Evolutionary conservation across 202 grass and related monocot species (phyloP).

Genomic region (Eragrostis tef): DNA sequence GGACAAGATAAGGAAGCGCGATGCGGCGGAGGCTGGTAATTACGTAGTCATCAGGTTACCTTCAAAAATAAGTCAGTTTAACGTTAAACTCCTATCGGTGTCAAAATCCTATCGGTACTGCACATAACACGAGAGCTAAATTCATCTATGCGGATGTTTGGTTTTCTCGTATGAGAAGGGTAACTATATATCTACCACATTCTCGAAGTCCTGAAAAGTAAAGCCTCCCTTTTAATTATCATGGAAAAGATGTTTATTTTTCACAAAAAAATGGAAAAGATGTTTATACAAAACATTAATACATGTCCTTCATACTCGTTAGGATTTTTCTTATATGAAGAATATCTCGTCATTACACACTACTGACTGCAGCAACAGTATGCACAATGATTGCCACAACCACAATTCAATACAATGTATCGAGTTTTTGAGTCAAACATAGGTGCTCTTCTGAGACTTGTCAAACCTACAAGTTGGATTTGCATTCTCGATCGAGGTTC

Average conservation of each 20-base stretch:
- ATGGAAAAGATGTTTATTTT: not conserved
- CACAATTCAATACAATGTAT: not conserved
- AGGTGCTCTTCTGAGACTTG: not conserved
- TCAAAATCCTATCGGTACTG: too few species aligned
- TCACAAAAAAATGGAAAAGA: too few species aligned
- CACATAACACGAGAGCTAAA: too few species aligned
- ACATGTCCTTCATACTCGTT: not conserved
- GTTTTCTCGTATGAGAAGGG: not conserved
- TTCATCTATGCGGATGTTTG: not conserved
- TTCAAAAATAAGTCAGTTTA: too few species aligned
- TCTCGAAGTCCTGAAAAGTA: not conserved
- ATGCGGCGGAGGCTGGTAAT: too few species aligned
- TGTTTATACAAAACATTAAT: too few species aligned
- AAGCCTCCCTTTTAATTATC: not conserved
- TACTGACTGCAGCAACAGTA: not conserved
- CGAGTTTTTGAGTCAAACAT: not conserved
- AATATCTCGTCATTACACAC: not conserved
- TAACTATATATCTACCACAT: slow-evolving; percentile 6
- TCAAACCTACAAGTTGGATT: not conserved
- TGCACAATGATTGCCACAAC: not conserved
- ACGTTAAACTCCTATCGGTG: too few species aligned
- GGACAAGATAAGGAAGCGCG: too few species aligned
- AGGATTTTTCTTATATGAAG: not conserved
- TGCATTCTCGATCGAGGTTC: not conserved
- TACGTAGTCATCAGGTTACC: too few species aligned